Evolutionary conservation across 371 early-diverging fungal species (phyloP).

Genomic region (Rhizopus delemar): DNA sequence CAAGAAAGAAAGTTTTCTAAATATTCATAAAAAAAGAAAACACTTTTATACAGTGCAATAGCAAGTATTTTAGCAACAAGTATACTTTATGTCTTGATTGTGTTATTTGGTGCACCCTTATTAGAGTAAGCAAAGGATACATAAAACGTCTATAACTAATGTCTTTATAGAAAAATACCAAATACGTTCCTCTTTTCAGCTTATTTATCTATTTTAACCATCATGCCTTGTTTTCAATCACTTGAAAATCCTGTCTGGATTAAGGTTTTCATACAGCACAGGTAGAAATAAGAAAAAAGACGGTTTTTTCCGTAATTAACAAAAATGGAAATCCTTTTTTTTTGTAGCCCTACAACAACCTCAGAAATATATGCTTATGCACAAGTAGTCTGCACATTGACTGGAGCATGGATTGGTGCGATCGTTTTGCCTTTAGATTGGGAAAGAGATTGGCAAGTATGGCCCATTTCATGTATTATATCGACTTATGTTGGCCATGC

Average conservation of each 20-base stretch:
- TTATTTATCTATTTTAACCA: slow-evolving; percentile 42
- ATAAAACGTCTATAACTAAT: neutral
- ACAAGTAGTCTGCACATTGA: slow-evolving; percentile 42
- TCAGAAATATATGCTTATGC: slow-evolving; percentile 49
- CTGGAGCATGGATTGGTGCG: slow-evolving; percentile 57
- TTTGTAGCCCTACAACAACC: slow-evolving; percentile 37
- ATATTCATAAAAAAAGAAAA: slow-evolving; percentile 15
- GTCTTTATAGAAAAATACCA: slow-evolving; percentile 33
- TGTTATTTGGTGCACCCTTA: slow-evolving; percentile 49
- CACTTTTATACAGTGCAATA: slow-evolving; percentile 30
- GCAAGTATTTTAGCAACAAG: slow-evolving; percentile 22
- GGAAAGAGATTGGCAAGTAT: slow-evolving; percentile 56
- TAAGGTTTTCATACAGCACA: slow-evolving; percentile 46
- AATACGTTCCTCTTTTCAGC: slow-evolving; percentile 44
- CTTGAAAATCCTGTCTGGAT: slow-evolving; percentile 27
- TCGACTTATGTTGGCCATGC: slow-evolving; percentile 49
- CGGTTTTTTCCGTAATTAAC: neutral
- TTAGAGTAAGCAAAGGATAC: slow-evolving; percentile 31
- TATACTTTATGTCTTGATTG: slow-evolving; percentile 35
- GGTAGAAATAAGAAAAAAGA: slow-evolving; percentile 20
- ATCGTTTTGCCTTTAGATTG: slow-evolving; percentile 55
- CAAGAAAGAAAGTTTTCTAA: neutral
- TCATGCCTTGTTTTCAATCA: slow-evolving; percentile 37
- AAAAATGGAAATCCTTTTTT: neutral
- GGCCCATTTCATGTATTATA: slow-evolving; percentile 55